Base-by-base conservation (phyloP, 176 grass and related monocot species). In the Ensete glaucum region DNA sequence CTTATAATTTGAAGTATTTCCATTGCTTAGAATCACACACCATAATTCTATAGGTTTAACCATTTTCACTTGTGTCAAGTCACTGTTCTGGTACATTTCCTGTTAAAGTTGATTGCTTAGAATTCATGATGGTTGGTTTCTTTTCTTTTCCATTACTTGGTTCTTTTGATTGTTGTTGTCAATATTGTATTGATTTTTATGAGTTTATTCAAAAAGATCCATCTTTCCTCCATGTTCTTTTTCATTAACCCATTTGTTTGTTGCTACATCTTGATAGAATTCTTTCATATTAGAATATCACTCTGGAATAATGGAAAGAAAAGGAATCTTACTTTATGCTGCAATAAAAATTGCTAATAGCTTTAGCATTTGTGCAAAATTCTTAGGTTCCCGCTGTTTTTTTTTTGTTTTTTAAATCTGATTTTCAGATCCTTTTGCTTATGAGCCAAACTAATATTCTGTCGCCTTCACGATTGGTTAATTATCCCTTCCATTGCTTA, bases 401-500 rank as follows among this genome's bases (percentile, higher is more conserved):
- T 65, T 64, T 29, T 65, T 65, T 3, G 4, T 6, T 3, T 22
- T 65, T 65, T 26, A 23, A 11, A 23, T 27, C 11, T 25, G 34
- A 29, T 65, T 65, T 13, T 65, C 10, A 65, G 67, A 19, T 67
- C 43, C 43, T 70, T 52, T 70, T 48, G 52, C 29, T 70, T 70
- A 9, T 21, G 43, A 12, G 43, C 67, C 67, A 70, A 70, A 20
- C 48, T 70, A 34, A 21, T 70, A 67, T 48, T 67, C 25, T 16
- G 24, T 1, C 64, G 16, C 16, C 43, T 43, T 43, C 2, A 11
- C 11, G 24, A 43, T 29, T 11, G 21, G 9, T 22, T 64, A 64
- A 22, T 64, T 25, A 34, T 34, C 29, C 29, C 29, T 5, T 34
- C 29, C 29, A 5, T 34, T 34, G 4, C 29, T 34, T 34, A 0